Base-by-base conservation (phyloP, 2,329 filamentous ascomycete species). In the Ophiostoma perfectum region DNA sequence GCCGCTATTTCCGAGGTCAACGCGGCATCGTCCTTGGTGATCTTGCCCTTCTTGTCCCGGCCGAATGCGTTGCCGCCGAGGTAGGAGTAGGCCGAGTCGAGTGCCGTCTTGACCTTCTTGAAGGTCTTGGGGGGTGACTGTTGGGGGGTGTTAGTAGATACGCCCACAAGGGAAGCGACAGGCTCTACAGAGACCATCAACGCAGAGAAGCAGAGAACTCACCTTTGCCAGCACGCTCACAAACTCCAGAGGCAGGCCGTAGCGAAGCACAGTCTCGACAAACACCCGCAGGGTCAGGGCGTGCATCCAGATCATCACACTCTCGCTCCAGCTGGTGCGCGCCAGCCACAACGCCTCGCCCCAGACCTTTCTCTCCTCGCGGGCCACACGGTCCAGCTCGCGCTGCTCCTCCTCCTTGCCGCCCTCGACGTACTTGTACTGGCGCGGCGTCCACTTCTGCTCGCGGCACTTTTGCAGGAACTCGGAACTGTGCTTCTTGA, bases 181-280 rank as follows among this genome's bases (percentile, higher is more conserved):
- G 27, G 27, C 27, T 27, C 27, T 27, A 27, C 27, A 27, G 2
- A 27, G 27, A 27, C 27, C 27, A 27, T 27, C 27, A 27, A 27
- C 27, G 27, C 27, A 27, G 27, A 2, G 27, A 1, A 27, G 27
- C 27, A 27, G 27, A 27, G 2, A 27, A 27, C 27, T 27, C 27
- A 27, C 27, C 27, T 92, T 89, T 71, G 98, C 82, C 73, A 97
- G 80, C 16, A 89, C 92, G 73, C 90, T 91, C 65, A 96, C 89
- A 78, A 94, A 99, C 74, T 96, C 91, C 72, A 97, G 80, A 64
- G 95, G 95, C 74, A 99, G 79, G 41, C 95, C 95, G 76, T 99
- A 99, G 72, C 95, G 88, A 76, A 99, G 82, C n/a, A 99, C 95
- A 5, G 93, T 97, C 83, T 99, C 95, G 27, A 99, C 95, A 78